Evolutionary conservation across 768 basidiomycete genomes (phyloP).

Genomic region (Collybiopsis confluens): DNA sequence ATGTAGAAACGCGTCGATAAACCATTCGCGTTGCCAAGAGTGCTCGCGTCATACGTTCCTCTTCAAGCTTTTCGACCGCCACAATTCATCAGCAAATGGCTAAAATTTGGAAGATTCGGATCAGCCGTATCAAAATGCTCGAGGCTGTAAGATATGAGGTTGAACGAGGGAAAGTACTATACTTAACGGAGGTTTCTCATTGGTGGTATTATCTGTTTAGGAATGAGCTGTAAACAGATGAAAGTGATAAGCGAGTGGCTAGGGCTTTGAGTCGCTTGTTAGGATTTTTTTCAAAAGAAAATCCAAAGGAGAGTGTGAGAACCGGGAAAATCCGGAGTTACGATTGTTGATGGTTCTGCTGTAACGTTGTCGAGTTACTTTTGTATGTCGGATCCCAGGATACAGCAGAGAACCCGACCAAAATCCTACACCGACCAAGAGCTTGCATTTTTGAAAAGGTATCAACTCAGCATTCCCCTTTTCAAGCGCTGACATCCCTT

Average conservation of each 20-base stretch:
- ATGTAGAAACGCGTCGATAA: no score
- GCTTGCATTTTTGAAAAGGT: slow-evolving; percentile 53
- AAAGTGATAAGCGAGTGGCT: no score
- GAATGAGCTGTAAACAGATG: no score
- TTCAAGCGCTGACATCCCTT: slow-evolving; percentile 7
- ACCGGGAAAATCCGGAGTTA: slow-evolving; percentile 6
- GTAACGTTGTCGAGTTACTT: slow-evolving; percentile 5
- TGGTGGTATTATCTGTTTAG: not conserved
- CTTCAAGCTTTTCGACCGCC: no score
- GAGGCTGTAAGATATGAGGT: not conserved
- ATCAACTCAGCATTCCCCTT: slow-evolving; percentile 14
- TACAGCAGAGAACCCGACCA: slow-evolving; percentile 53
- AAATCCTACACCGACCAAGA: slow-evolving; percentile 65
- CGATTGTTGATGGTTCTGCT: slow-evolving; percentile 7
- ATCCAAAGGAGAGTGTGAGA: slow-evolving; percentile 7
- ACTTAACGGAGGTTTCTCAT: not conserved
- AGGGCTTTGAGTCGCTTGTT: not conserved
- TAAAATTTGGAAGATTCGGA: no score
- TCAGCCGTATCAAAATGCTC: no score
- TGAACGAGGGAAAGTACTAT: not conserved
- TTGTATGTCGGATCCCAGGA: slow-evolving; percentile 48
- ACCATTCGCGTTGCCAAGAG: no score
- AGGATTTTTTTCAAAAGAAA: not conserved
- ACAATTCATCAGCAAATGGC: no score
- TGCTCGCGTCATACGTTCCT: no score